phyloP scores from a whole-genome alignment of 2,329 filamentous ascomycete species.

The Elsinoe necatrix region DNA sequence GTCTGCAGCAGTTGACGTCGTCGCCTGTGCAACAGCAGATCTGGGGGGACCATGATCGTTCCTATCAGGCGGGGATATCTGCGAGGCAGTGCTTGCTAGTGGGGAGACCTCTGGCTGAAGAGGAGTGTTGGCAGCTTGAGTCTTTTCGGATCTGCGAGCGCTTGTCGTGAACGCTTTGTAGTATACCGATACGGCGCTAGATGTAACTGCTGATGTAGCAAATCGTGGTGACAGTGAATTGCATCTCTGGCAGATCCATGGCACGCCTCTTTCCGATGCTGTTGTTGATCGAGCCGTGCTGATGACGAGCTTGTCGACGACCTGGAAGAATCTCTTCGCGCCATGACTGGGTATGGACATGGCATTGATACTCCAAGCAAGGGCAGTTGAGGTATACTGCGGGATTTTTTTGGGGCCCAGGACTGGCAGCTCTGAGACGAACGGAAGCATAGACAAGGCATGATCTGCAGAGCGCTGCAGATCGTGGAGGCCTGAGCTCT shows the following conservation, averaged over 20 bases:
- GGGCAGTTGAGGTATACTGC: neutral
- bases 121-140: neutral
- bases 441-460: neutral
- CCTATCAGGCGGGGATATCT: neutral
- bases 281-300: neutral
- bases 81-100: neutral
- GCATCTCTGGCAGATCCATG: neutral
- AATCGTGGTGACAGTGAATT: neutral
- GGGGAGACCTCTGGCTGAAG: neutral
- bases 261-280: neutral
- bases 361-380: neutral
- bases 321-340: neutral
- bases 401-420: neutral
- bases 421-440: neutral
- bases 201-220: neutral
- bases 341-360: conserved; percentile 8
- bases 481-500: neutral
- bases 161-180: neutral
- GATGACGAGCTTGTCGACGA: neutral
- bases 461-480: neutral
- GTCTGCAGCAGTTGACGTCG: conserved; percentile 23
- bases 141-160: neutral
- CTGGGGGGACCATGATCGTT: neutral
- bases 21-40: neutral
- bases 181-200: neutral